Conservation (phyloP, 768 basidiomycete species). For the Tricholoma sp. region DNA sequence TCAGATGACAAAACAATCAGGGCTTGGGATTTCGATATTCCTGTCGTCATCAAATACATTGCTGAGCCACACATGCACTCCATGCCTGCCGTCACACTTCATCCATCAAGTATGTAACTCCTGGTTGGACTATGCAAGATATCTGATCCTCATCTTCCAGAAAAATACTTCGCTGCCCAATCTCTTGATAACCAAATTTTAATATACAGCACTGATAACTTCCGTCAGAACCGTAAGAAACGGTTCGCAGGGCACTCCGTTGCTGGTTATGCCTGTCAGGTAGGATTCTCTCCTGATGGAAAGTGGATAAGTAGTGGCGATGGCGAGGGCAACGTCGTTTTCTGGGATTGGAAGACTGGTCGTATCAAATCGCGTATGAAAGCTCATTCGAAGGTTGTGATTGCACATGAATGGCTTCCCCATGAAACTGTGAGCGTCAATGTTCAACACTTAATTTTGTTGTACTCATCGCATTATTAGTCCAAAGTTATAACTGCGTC, state of each 20-base stretch:
- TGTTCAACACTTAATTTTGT: conserved; percentile 35
- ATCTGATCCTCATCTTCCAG: conserved; percentile 27
- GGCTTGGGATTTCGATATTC: conserved; percentile 99
- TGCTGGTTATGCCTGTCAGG: conserved; percentile 95
- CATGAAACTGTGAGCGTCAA: conserved; percentile 87
- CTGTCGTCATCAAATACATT: conserved; percentile 99
- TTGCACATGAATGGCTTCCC: conserved; percentile 96
- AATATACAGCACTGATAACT: conserved; percentile 95
- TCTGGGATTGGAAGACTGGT: conserved; percentile 99
- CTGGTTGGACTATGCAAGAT: neutral
- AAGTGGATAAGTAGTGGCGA: conserved; percentile 98
- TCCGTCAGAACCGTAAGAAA: conserved; percentile 98
- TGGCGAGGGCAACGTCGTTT: conserved; percentile 90
- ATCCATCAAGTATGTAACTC: conserved; percentile 79
- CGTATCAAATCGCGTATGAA: conserved; percentile 87
- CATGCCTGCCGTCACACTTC: conserved; percentile 96
- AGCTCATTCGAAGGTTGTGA: conserved; percentile 95
- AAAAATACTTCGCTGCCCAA: conserved; percentile 96
- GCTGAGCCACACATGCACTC: conserved; percentile 99
- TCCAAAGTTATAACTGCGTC: conserved; percentile 96
- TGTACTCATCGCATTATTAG: conserved; percentile 35
- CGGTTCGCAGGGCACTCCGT: conserved; percentile 96
- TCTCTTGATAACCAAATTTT: conserved; percentile 98
- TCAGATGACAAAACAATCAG: conserved; percentile 99
- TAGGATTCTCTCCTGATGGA: conserved; percentile 97